Evolutionary conservation across 2,329 filamentous ascomycete genomes (phyloP).

Genomic region (Verticillium zaregamsianum): DNA sequence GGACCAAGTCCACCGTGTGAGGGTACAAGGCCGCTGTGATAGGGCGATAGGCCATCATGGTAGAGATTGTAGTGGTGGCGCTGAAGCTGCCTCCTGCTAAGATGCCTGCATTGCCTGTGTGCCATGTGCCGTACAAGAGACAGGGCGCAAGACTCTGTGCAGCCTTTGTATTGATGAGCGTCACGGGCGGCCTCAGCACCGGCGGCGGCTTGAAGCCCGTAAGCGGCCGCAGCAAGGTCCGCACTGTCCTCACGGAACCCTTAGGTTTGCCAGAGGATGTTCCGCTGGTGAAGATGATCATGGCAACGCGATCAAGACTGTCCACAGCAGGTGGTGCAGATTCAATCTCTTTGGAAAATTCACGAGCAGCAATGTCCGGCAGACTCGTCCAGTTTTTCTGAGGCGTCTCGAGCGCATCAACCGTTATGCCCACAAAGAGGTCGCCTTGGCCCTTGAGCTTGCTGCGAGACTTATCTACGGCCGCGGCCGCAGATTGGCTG

Average conservation of each 20-base stretch:
- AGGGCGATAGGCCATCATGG: not conserved
- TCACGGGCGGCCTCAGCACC: not conserved
- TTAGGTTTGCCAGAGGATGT: not conserved
- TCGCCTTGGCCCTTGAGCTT: not conserved
- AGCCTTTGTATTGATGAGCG: not conserved
- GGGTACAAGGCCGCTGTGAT: not conserved
- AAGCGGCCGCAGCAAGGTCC: not conserved
- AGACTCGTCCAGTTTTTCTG: not conserved
- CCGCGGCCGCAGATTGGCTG: not conserved
- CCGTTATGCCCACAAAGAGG: not conserved
- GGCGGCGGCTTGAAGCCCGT: not conserved
- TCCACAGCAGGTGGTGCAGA: not conserved
- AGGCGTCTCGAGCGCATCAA: not conserved
- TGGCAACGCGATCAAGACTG: not conserved
- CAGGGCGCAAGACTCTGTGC: not conserved
- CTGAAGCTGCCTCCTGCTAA: not conserved
- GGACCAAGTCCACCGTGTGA: not conserved
- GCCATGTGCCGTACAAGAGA: not conserved
- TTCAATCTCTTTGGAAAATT: not conserved
- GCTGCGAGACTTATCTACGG: not conserved
- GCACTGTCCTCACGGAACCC: not conserved
- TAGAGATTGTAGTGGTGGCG: not conserved
- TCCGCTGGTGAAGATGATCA: not conserved
- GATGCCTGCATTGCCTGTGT: not conserved
- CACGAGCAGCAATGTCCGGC: not conserved